Conservation (phyloP, 2,329 filamentous ascomycete genomes). For the Cercospora brassicicola region DNA sequence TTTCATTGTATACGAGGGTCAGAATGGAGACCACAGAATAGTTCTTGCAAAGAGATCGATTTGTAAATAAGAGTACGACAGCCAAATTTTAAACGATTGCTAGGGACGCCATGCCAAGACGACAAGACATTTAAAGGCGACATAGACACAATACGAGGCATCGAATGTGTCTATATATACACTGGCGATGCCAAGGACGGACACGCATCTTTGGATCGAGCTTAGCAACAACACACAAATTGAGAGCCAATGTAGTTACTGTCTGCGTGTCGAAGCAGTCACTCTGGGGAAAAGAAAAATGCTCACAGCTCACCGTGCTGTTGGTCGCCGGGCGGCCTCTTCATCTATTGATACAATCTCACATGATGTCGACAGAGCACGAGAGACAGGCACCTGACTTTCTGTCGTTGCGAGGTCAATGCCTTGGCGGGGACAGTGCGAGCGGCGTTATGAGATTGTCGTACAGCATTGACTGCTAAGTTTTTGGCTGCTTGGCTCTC, state of each 20-base stretch:
- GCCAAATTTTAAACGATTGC: neutral
- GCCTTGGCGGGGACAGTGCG: neutral
- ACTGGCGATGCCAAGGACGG: neutral
- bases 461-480: neutral
- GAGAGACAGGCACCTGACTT: neutral
- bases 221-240: neutral
- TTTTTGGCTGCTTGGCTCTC: neutral
- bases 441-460: neutral
- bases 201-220: neutral
- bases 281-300: neutral
- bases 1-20: neutral
- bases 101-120: neutral
- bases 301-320: neutral
- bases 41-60: neutral
- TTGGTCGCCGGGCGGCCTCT: neutral
- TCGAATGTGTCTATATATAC: neutral
- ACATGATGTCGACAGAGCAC: neutral
- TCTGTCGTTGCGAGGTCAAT: neutral
- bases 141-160: neutral
- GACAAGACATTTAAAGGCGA: too few species aligned
- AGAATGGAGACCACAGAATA: accelerated
- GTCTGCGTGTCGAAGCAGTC: neutral
- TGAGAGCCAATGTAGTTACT: too few species aligned
- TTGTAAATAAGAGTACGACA: neutral
- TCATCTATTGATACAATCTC: neutral